Conservation (phyloP, 1,139 yeast genomes). For the Blastobotrys raffinosifermentans region DNA sequence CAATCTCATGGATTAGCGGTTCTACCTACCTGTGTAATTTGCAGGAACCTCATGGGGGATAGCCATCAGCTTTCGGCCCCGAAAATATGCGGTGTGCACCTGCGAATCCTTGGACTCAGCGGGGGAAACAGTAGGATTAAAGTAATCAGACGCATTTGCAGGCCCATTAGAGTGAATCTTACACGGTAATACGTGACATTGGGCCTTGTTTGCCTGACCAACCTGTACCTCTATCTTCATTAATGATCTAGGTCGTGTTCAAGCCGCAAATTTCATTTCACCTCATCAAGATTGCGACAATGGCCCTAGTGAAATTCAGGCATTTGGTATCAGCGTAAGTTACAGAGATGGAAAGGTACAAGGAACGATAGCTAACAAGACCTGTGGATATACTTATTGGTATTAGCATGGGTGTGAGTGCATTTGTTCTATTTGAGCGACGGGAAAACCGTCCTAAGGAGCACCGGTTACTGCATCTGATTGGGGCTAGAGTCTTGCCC, state of each 20-base stretch:
- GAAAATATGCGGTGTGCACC: conserved; percentile 17
- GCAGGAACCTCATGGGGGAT: conserved; percentile 14
- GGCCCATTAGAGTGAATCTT: conserved; percentile 24
- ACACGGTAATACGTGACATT: conserved; percentile 26
- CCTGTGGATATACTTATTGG: conserved; percentile 17
- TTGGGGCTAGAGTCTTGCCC: conserved; percentile 1
- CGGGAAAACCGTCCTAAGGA: conserved; percentile 14
- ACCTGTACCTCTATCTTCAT: background rate
- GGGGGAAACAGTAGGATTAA: conserved; percentile 7
- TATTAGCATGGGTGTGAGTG: conserved; percentile 13
- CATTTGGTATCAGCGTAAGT: conserved; percentile 8
- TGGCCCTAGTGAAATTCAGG: conserved; percentile 3
- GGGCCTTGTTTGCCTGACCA: conserved; percentile 3
- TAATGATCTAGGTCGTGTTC: background rate
- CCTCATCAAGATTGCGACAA: background rate
- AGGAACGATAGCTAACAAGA: conserved; percentile 8
- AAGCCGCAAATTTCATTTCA: background rate
- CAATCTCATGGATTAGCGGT: background rate
- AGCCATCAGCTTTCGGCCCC: conserved; percentile 27
- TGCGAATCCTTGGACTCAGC: conserved; percentile 5
- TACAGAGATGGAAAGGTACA: background rate
- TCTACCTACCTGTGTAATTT: conserved; percentile 16
- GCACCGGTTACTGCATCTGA: conserved; percentile 14
- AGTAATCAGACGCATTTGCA: conserved; percentile 21
- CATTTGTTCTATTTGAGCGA: conserved; percentile 14